Base-by-base conservation (phyloP, 192 early-diverging fungal species). In the Dissophora globulifera region DNA sequence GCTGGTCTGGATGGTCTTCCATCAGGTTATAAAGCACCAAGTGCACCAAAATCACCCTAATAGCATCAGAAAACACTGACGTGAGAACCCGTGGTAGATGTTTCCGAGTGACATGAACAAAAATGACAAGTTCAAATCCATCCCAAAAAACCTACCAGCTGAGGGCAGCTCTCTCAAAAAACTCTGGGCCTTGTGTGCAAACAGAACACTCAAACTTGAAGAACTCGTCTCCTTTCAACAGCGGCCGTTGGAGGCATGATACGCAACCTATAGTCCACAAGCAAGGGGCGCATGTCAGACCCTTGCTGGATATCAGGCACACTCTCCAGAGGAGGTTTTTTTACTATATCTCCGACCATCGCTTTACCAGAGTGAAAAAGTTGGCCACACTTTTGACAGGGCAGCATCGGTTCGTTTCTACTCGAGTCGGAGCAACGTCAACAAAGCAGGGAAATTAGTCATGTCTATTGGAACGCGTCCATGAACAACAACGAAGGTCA, bases 1-100 rank as follows among this genome's bases (percentile, higher is more conserved):
- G 81, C 46, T 86, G 87, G 3, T 78, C 83, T 2, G 88, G 88
- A 63, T 88, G 82, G 1, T 78, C 76, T 11, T 78, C 69, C 50
- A 89, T 85, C n/a, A 95, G 51, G 58, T 93, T 88, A 78, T 91
- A 93, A 32, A 95, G 70, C 0, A 89, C 86, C 29, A 94, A 65
- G 46, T 94, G 91, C 6, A 92, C 90, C 30, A 93, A 83, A 31
- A 83, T 79, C 12, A 76, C 62, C 83, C 67, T 75, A 61, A 32
- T 8, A 50, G 10, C 5, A 52, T 46, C 20, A 22, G 30, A 35
- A 42, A 15, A 19, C n/a, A n/a, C n/a, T n/a, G 40, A 10, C n/a
- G 26, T 16, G 43, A 33, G 6, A 27, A n/a, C 29, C 10, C 25
- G 31, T 6, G n/a, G n/a, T n/a, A n/a, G n/a, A n/a, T n/a, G n/a